These are phyloP conservation scores for Eruca vesicaria DNA, from an alignment of 441 rosid genomes.

Conservation along the genomic window DNA sequence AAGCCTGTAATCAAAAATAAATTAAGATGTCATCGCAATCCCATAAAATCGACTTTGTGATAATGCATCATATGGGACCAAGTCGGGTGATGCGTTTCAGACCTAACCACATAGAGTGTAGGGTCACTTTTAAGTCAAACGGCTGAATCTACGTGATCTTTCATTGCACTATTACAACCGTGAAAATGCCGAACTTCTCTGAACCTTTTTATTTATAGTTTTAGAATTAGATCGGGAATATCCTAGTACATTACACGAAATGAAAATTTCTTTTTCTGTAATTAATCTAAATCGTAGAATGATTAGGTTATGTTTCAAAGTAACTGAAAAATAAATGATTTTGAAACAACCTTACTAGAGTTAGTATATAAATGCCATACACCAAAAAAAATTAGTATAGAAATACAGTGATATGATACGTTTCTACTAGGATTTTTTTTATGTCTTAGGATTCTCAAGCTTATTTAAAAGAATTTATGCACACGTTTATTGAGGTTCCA, in stretches of 20 bases:
- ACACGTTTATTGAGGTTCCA: background rate
- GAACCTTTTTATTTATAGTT: background rate
- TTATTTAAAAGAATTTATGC: background rate
- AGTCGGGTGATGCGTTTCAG: slow-evolving; percentile 14
- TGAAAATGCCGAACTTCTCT: background rate
- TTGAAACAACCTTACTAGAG: background rate
- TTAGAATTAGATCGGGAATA: background rate
- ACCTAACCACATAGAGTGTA: slow-evolving; percentile 21
- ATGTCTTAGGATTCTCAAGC: background rate
- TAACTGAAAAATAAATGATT: background rate
- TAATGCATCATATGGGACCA: slow-evolving; percentile 16
- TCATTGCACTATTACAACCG: slow-evolving; percentile 1
- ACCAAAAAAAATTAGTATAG: background rate
- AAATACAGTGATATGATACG: background rate
- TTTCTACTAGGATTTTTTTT: background rate
- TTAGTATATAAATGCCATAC: background rate
- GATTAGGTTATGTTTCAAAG: background rate
- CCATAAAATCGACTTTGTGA: slow-evolving; percentile 9
- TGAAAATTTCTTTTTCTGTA: background rate
- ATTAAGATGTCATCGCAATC: slow-evolving; percentile 2
- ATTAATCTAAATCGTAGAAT: background rate
- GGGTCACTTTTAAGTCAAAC: slow-evolving; percentile 13
- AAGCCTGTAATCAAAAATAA: background rate
- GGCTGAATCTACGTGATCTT: slow-evolving; percentile 17
- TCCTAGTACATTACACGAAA: background rate